Conservation (phyloP, 179 eudicot species). For the Silene coronaria region DNA sequence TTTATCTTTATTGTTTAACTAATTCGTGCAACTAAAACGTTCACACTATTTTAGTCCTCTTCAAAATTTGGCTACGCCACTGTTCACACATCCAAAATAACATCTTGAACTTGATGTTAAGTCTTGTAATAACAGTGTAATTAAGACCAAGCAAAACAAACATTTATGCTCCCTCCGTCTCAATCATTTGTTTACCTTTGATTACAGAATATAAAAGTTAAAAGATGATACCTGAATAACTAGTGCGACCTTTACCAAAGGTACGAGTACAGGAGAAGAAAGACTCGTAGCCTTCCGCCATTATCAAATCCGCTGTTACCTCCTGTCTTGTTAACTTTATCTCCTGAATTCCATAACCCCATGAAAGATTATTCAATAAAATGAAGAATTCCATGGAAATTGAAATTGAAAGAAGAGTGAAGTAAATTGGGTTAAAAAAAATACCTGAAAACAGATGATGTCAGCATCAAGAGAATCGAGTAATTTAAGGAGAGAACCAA, state of each 20-base stretch:
- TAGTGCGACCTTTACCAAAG: slow-evolving; percentile 59
- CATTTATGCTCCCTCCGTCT: no score
- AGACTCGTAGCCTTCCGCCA: slow-evolving; percentile 90
- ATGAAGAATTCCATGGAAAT: neutral
- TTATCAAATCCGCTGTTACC: slow-evolving; percentile 63
- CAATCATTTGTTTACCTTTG: neutral
- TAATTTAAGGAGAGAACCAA: slow-evolving; percentile 79
- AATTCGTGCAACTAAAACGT: no score
- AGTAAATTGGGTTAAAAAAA: neutral
- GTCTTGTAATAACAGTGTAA: no score
- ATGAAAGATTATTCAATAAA: neutral
- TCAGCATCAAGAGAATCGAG: slow-evolving; percentile 83
- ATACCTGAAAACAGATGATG: slow-evolving; percentile 85
- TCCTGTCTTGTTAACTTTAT: slow-evolving; percentile 78
- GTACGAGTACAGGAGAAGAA: slow-evolving; percentile 95
- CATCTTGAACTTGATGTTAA: neutral
- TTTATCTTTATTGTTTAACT: no score
- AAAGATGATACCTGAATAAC: slow-evolving; percentile 67
- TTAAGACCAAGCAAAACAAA: neutral
- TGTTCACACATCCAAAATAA: neutral
- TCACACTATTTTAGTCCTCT: no score
- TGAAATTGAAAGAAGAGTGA: neutral
- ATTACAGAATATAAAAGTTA: neutral
- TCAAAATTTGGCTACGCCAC: no score
- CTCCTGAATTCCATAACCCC: slow-evolving; percentile 42